Base-by-base conservation (phyloP, 192 early-diverging fungal species). In the Rhizoclosmatium sp. region DNA sequence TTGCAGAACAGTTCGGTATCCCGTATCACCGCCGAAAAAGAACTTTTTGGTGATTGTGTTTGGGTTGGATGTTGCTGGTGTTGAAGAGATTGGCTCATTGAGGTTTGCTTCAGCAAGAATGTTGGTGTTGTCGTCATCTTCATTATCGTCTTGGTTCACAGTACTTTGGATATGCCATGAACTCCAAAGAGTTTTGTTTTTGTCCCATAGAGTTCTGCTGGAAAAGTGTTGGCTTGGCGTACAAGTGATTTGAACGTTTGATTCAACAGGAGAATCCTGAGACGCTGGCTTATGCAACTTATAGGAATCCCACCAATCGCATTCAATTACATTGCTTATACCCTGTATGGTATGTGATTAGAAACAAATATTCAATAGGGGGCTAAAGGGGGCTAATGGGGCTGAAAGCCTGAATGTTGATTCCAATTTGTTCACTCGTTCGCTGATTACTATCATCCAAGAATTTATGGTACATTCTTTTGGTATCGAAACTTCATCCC, bases 221-320 rank as follows among this genome's bases (percentile, higher is more conserved):
- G 87, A 85, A 80, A 93, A 93, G 79, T 88, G 95, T 82, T 89
- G 95, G 85, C 86, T 91, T 59, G 91, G 94, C 31, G 87, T 93
- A 81, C 91, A 96, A 31, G 75, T 49, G 23, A 76, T 76, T 66
- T 59, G 60, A 40, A 62, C 10, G 23, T 62, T 62, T 19, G 60
- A 9, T 62, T 62, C 60, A 31, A 31, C 31, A 7, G 60, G 60
- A 40, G 70, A 7, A 49, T 44, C 1, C 71, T 31, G 16, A 88
- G 73, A 9, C 71, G 76, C 21, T 7, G 60, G 60, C 1, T 62
- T 62, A 62, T 62, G 60, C 3, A 91, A 75, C 21, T 44, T 45
- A 67, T 87, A 82, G 73, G 88, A 85, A 59, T 92, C 87, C 92
- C 92, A 95, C 94, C 94, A 95, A 82, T 95, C 94, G 59, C 85